Conservation (phyloP, 2,329 filamentous ascomycete genomes). For the Albophoma yamanashiensis region DNA sequence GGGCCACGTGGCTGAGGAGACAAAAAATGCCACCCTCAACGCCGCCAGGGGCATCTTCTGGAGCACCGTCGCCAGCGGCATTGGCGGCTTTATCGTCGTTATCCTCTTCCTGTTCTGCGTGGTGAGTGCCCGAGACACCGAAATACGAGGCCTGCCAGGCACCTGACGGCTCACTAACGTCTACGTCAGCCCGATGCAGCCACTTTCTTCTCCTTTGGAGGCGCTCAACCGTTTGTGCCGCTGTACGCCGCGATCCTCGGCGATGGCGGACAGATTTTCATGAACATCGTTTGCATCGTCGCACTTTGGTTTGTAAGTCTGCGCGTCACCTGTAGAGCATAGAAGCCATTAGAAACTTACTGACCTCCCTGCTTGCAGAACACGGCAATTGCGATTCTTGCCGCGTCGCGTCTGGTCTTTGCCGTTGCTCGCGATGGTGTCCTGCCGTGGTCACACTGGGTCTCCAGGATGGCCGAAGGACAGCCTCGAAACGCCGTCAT, state of each 20-base stretch:
- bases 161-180: neutral
- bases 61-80: conserved; percentile 45
- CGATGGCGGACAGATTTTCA: conserved; percentile 38
- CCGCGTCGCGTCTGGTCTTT: conserved; percentile 50
- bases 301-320: neutral
- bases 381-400: conserved; percentile 47
- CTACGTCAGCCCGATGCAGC: neutral
- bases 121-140: conserved; percentile 11
- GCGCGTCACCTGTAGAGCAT: neutral
- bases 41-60: conserved; percentile 50
- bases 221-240: conserved; percentile 47
- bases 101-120: conserved; percentile 50
- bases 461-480: conserved; percentile 40
- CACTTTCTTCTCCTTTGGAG: conserved; percentile 33
- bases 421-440: conserved; percentile 52
- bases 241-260: conserved; percentile 47
- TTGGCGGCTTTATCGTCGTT: conserved; percentile 43
- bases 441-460: conserved; percentile 47
- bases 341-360: neutral
- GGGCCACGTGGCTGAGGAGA: conserved; percentile 51
- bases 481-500: conserved; percentile 50
- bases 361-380: conserved; percentile 24
- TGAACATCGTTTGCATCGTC: neutral
- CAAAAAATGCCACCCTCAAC: conserved; percentile 43
- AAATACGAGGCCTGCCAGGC: neutral